Evolutionary conservation across 495 filamentous ascomycete species (phyloP).

Genomic region (Filosporella fistucella): DNA sequence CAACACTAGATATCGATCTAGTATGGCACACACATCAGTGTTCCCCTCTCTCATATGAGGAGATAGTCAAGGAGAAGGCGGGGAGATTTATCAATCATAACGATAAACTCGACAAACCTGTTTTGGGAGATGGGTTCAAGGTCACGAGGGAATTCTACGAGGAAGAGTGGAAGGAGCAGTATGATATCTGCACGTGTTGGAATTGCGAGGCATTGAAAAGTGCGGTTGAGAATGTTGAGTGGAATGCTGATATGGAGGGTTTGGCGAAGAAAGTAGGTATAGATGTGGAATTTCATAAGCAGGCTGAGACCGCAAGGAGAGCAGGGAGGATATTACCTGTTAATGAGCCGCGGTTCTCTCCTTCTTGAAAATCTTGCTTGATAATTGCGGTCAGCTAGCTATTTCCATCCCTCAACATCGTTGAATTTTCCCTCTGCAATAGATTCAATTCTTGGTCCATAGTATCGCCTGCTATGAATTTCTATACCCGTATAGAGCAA

Average conservation of each 20-base stretch:
- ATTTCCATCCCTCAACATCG: too few relatives aligned
- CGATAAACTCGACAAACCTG: neutral
- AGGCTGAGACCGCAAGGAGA: neutral
- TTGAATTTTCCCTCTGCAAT: too few relatives aligned
- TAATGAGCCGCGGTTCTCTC: too few relatives aligned
- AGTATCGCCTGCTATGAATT: too few relatives aligned
- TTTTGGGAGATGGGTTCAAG: neutral
- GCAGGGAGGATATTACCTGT: neutral
- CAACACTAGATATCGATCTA: slow-evolving; percentile 1
- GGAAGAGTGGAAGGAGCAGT: neutral
- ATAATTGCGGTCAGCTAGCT: too few relatives aligned
- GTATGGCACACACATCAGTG: slow-evolving; percentile 2
- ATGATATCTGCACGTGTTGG: neutral
- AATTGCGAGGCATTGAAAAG: neutral
- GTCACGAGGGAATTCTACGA: neutral
- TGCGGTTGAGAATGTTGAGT: neutral
- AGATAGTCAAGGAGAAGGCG: neutral
- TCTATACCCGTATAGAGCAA: too few relatives aligned
- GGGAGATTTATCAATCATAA: neutral
- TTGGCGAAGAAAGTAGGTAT: neutral
- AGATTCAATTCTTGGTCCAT: too few relatives aligned
- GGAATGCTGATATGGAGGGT: neutral
- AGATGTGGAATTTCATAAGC: neutral
- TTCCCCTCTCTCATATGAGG: neutral
- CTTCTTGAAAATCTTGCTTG: too few relatives aligned